Conservation (phyloP, 2,329 filamentous ascomycete species). For the Trichoderma simmonsii region DNA sequence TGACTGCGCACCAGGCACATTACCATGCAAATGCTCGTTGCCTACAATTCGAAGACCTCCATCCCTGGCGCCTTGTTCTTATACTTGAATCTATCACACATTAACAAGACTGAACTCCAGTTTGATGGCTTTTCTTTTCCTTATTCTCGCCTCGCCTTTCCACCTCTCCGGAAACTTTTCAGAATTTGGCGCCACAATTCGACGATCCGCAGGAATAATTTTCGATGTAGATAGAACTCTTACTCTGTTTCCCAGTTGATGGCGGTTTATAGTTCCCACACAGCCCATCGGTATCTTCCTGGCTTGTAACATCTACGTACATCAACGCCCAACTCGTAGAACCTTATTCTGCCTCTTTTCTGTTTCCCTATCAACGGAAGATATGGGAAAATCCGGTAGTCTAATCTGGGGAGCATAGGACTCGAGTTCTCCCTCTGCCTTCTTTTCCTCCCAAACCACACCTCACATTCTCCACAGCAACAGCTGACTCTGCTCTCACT, state of each 20-base stretch:
- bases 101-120: neutral
- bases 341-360: neutral
- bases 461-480: neutral
- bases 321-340: neutral
- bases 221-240: neutral
- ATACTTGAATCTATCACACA: neutral
- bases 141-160: neutral
- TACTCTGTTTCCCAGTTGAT: neutral
- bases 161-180: neutral
- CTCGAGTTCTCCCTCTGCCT: neutral
- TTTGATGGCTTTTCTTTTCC: neutral
- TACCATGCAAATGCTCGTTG: neutral
- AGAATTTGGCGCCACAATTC: neutral
- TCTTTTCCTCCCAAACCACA: neutral
- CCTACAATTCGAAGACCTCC: neutral
- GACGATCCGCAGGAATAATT: neutral
- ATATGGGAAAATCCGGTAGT: neutral
- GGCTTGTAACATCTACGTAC: neutral
- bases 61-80: neutral
- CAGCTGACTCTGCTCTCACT: neutral
- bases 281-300: neutral
- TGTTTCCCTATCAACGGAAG: neutral
- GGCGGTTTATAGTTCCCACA: neutral
- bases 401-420: neutral
- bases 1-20: neutral